Evolutionary conservation across 1,284 basidiomycete species (phyloP).

Genomic region (Hymenochaete sp.): DNA sequence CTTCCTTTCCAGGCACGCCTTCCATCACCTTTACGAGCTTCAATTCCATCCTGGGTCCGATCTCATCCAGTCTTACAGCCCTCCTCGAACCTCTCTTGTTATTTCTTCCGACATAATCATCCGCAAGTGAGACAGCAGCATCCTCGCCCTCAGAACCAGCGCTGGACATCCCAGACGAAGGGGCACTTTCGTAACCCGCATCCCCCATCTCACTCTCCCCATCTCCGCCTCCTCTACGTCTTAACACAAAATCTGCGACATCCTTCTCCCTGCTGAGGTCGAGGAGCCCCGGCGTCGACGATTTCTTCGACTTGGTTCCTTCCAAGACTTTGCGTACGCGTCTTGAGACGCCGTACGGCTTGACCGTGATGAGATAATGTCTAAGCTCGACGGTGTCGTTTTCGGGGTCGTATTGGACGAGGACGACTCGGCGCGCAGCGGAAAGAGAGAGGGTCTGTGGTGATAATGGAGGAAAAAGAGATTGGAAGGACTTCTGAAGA

Average conservation of each 20-base stretch:
- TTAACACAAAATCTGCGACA: conserved; percentile 90
- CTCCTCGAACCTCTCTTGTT: conserved; percentile 87
- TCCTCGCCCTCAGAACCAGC: conserved; percentile 78
- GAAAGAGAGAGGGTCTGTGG: conserved; percentile 74
- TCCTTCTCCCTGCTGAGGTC: conserved; percentile 88
- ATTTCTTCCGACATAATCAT: conserved; percentile 91
- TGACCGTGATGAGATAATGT: conserved; percentile 93
- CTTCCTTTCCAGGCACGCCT: conserved; percentile 85
- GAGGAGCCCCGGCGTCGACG: conserved; percentile 36
- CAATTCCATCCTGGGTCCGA: conserved; percentile 93
- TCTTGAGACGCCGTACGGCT: conserved; percentile 88
- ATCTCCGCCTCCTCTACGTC: conserved; percentile 58
- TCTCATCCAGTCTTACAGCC: conserved; percentile 87
- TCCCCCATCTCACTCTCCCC: conserved; percentile 52
- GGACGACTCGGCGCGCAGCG: conserved; percentile 83
- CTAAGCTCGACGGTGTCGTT: conserved; percentile 87
- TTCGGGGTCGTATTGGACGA: conserved; percentile 86
- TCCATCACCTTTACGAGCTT: conserved; percentile 91
- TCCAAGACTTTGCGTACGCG: conserved; percentile 88
- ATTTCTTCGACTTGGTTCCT: conserved; percentile 37
- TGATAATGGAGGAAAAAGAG: conserved; percentile 78
- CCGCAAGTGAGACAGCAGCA: conserved; percentile 68
- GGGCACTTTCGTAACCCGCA: conserved; percentile 81
- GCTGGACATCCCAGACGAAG: conserved; percentile 58
- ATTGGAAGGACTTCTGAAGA: conserved; percentile 82